Evolutionary conservation across 371 early-diverging fungal species (phyloP).

Genomic region (Circinella umbellata): DNA sequence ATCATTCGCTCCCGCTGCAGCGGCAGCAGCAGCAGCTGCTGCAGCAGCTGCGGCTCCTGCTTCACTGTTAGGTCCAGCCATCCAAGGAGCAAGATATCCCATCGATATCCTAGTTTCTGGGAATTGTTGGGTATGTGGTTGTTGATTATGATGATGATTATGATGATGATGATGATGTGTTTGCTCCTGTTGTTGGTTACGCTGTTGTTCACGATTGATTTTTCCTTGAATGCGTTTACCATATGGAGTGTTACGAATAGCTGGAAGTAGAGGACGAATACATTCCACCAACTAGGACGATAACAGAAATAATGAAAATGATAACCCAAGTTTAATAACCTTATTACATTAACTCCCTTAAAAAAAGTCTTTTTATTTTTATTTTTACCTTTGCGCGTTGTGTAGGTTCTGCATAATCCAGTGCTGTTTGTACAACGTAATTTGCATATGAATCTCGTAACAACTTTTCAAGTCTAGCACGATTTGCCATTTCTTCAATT

Average conservation of each 20-base stretch:
- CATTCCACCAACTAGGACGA: constrained; percentile 67
- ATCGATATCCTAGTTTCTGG: constrained; percentile 4
- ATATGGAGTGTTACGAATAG: constrained; percentile 84
- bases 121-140: constrained; percentile 2
- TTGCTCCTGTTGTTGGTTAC: constrained; percentile 16
- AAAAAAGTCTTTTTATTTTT: neutral
- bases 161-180: constrained; percentile 15
- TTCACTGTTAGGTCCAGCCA: constrained; percentile 7
- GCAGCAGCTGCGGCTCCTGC: constrained; percentile 4
- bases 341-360: no score
- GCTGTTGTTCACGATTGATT: constrained; percentile 61
- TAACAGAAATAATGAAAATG: no score
- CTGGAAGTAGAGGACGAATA: constrained; percentile 78
- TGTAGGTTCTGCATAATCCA: constrained; percentile 80
- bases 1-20: constrained; percentile 3
- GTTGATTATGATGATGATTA: neutral
- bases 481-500: constrained; percentile 77
- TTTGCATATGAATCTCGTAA: constrained; percentile 89
- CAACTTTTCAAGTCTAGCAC: constrained; percentile 71
- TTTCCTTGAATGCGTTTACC: constrained; percentile 89
- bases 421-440: constrained; percentile 92
- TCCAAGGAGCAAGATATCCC: constrained; percentile 22
- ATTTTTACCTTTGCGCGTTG: constrained; percentile 66
- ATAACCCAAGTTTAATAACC: no score
- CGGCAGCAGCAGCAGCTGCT: neutral